These are phyloP conservation scores for Lophiostoma macrostomum DNA, from an alignment of 495 filamentous ascomycete genomes.

Conservation along the genomic window DNA sequence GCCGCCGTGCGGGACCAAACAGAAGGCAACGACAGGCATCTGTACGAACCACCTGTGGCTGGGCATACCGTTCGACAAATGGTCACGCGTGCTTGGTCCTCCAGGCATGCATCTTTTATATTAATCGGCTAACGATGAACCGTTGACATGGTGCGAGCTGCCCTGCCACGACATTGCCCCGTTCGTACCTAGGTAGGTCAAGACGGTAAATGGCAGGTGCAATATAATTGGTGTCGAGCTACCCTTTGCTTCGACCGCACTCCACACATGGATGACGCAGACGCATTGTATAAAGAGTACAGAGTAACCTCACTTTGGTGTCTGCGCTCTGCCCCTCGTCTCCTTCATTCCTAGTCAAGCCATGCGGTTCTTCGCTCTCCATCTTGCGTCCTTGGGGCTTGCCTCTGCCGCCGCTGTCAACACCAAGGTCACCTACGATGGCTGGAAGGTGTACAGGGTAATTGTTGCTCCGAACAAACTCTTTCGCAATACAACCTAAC, in stretches of 20 bases:
- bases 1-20: slow-evolving; percentile 3
- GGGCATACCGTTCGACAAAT: slow-evolving; percentile 15
- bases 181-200: background rate
- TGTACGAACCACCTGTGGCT: slow-evolving; percentile 8
- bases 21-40: slow-evolving; percentile 18
- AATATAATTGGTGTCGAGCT: no score
- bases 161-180: slow-evolving; percentile 9
- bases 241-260: no score
- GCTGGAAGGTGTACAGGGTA: slow-evolving; percentile 48
- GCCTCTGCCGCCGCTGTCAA: slow-evolving; percentile 20
- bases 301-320: background rate
- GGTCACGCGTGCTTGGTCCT: slow-evolving; percentile 15
- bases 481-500: no score
- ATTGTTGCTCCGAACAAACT: no score
- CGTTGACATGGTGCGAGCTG: slow-evolving; percentile 5
- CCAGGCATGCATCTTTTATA: background rate
- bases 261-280: no score
- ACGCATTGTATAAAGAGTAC: slow-evolving; percentile 14
- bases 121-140: background rate
- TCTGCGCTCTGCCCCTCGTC: slow-evolving; percentile 3
- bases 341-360: background rate
- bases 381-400: slow-evolving; percentile 17
- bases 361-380: slow-evolving; percentile 24
- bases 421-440: slow-evolving; percentile 43
- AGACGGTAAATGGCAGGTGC: slow-evolving; percentile 10